Conservation (phyloP, 495 filamentous ascomycete species). For the Immersiella caudata region DNA sequence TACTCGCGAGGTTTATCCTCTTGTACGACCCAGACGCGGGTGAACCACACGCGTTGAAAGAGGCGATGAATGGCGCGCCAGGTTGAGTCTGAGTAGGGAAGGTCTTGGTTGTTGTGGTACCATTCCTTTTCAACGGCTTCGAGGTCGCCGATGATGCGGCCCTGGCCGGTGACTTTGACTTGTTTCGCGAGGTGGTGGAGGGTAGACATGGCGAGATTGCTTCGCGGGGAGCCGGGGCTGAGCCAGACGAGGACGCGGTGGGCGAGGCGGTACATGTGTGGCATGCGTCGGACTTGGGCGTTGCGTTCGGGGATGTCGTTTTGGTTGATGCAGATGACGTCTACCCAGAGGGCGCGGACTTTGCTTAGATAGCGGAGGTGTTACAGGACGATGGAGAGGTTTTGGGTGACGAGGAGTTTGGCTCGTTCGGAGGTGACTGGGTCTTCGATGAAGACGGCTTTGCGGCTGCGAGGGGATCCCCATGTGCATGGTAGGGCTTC, state of each 20-base stretch:
- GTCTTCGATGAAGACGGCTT: neutral
- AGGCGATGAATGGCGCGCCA: slow-evolving; percentile 12
- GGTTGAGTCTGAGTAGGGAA: neutral
- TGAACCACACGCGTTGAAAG: slow-evolving; percentile 11
- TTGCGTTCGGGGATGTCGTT: neutral
- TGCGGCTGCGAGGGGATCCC: neutral
- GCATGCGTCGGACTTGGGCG: neutral
- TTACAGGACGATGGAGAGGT: neutral
- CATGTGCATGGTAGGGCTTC: neutral
- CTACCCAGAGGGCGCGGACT: neutral
- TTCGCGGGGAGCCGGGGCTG: slow-evolving; percentile 1
- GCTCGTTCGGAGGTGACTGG: neutral
- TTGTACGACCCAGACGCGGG: slow-evolving; percentile 11
- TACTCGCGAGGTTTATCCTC: slow-evolving; percentile 7
- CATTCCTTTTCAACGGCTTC: neutral
- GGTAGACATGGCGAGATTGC: neutral
- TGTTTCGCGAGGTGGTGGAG: neutral
- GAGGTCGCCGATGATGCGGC: neutral
- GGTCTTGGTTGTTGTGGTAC: slow-evolving; percentile 8
- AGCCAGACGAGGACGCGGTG: neutral
- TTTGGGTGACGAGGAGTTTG: neutral
- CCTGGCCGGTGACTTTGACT: slow-evolving; percentile 1
- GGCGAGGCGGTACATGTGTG: neutral
- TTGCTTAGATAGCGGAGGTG: neutral
- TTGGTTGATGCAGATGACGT: slow-evolving; percentile 4